These are phyloP conservation scores for Porcisia hertigi DNA, from an alignment of 208 protist genomes.

Conservation along the genomic window DNA sequence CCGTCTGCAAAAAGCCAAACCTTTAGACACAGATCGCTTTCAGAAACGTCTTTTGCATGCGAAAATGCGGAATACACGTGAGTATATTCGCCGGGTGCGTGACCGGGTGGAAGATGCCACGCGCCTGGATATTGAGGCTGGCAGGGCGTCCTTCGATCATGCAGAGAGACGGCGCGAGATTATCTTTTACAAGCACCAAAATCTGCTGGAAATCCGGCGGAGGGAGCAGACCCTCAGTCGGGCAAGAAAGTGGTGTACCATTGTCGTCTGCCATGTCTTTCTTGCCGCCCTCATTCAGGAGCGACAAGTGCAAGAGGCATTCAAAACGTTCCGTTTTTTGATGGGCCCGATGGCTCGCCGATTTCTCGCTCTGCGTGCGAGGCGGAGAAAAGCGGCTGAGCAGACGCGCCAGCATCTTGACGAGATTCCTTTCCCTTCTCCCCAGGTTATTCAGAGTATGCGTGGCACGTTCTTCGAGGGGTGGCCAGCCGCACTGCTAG, in stretches of 20 bases:
- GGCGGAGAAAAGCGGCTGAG: slow-evolving; percentile 34
- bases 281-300: slow-evolving; percentile 84
- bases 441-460: slow-evolving; percentile 84
- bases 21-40: slow-evolving; percentile 54
- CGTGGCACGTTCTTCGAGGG: slow-evolving; percentile 82
- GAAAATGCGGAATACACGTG: slow-evolving; percentile 45
- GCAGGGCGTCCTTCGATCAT: slow-evolving; percentile 24
- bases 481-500: slow-evolving; percentile 70
- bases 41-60: slow-evolving; percentile 44
- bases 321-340: slow-evolving; percentile 67
- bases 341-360: slow-evolving; percentile 72
- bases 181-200: slow-evolving; percentile 64
- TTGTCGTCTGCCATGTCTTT: slow-evolving; percentile 85
- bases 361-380: slow-evolving; percentile 42
- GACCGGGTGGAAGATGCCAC: slow-evolving; percentile 26
- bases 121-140: slow-evolving; percentile 9
- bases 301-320: slow-evolving; percentile 64
- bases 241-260: slow-evolving; percentile 68
- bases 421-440: slow-evolving; percentile 76
- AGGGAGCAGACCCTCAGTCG: slow-evolving; percentile 55
- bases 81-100: slow-evolving; percentile 42
- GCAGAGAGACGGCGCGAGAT: slow-evolving; percentile 45
- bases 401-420: slow-evolving; percentile 56
- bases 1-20: slow-evolving; percentile 36
- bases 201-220: slow-evolving; percentile 55